Evolutionary conservation across 257 asterid genomes (phyloP).

Genomic region (Nicotiana undulata): DNA sequence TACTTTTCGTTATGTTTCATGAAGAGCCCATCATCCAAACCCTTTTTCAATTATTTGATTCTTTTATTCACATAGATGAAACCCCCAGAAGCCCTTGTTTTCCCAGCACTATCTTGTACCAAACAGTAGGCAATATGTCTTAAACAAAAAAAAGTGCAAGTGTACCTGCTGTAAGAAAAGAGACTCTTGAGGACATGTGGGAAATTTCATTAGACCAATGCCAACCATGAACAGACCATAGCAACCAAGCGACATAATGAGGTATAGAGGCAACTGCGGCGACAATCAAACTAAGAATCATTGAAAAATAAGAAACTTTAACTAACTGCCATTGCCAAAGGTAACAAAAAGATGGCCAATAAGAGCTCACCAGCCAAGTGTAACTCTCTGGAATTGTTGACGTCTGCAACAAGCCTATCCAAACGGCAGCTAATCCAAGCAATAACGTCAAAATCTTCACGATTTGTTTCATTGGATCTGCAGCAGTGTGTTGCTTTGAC

Average conservation of each 20-base stretch:
- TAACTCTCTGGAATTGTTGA: constrained; percentile 50
- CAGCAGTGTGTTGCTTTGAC: neutral
- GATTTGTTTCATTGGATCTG: constrained; percentile 66
- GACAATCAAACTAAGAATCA: neutral
- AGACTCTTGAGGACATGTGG: constrained; percentile 76
- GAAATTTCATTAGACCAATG: constrained; percentile 69
- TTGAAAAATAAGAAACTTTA: neutral
- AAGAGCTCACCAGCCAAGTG: constrained; percentile 71
- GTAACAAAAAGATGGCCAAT: neutral
- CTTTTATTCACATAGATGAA: neutral
- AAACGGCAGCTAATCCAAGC: constrained; percentile 47
- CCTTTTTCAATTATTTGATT: neutral
- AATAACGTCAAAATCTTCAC: constrained; percentile 54
- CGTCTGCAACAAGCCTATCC: constrained; percentile 64
- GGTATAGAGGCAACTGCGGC: constrained; percentile 59
- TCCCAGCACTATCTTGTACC: neutral
- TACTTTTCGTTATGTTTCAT: neutral
- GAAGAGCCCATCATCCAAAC: neutral
- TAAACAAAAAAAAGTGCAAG: neutral
- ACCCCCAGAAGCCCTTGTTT: neutral
- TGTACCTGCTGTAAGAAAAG: constrained; percentile 60
- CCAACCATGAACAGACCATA: constrained; percentile 82
- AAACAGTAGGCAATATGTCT: neutral
- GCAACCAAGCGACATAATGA: constrained; percentile 66
- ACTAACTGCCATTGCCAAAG: neutral